These are phyloP conservation scores for Hyphochytrium catenoides DNA, from an alignment of 352 stramenopile genomes.

Conservation along the genomic window DNA sequence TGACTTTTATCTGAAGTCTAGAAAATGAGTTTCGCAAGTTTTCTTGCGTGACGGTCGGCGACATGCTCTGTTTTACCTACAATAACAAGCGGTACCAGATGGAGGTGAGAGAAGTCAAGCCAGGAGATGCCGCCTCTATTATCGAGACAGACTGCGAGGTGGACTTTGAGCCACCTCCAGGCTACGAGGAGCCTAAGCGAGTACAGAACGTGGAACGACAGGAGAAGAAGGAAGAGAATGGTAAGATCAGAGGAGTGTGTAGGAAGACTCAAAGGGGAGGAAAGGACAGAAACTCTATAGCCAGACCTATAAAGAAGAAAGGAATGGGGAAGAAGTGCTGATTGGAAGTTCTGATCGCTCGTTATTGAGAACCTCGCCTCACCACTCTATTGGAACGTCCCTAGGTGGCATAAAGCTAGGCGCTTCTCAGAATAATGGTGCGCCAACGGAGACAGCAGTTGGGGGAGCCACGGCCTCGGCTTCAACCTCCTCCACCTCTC, in stretches of 20 bases:
- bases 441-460: slow-evolving; percentile 28
- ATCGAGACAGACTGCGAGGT: slow-evolving; percentile 99
- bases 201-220: slow-evolving; percentile 10
- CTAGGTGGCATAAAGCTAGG: no score
- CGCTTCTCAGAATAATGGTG: no score
- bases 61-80: slow-evolving; percentile 96
- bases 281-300: slow-evolving; percentile 13
- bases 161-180: slow-evolving; percentile 88
- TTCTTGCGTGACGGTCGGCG: slow-evolving; percentile 91
- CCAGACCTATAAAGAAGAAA: slow-evolving; percentile 33
- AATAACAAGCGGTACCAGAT: slow-evolving; percentile 97
- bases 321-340: no score
- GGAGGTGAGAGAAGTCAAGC: slow-evolving; percentile 88
- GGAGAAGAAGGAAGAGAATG: slow-evolving; percentile 3
- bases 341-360: not conserved
- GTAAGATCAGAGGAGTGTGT: not conserved
- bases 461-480: slow-evolving; percentile 17
- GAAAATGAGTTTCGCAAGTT: slow-evolving; percentile 60
- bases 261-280: not conserved
- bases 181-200: slow-evolving; percentile 25
- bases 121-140: slow-evolving; percentile 86
- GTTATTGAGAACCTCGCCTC: slow-evolving; percentile 1
- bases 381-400: not conserved
- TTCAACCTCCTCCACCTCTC: slow-evolving; percentile 11
- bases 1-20: slow-evolving; percentile 15